These are phyloP conservation scores for Coffea humblotiana DNA, from an alignment of 305 asterid genomes.

Conservation along the genomic window DNA sequence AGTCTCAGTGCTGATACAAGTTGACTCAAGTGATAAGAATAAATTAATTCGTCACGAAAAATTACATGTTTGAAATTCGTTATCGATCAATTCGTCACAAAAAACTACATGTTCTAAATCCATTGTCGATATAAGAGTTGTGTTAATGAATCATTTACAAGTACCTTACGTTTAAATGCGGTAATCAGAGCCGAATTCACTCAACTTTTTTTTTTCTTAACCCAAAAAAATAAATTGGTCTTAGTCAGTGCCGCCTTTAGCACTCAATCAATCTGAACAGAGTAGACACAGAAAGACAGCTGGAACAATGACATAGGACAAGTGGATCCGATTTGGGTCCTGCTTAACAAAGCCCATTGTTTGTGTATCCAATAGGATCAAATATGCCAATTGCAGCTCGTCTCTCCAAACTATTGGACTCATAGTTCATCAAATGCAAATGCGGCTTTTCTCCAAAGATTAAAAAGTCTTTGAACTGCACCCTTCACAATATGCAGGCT, in stretches of 20 bases:
- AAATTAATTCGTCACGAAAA: no score
- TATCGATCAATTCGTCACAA: no score
- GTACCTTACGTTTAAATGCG: no score
- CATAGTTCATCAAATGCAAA: neutral
- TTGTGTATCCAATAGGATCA: no score
- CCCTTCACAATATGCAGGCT: neutral
- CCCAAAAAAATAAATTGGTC: neutral
- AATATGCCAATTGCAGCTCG: neutral
- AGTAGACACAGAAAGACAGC: neutral
- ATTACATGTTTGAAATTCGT: no score
- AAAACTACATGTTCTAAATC: no score
- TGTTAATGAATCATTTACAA: no score
- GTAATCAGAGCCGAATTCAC: no score
- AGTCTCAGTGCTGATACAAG: no score
- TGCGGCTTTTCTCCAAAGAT: neutral
- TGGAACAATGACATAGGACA: neutral
- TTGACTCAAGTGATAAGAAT: no score
- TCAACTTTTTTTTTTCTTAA: no score
- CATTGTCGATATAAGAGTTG: no score
- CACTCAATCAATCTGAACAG: neutral
- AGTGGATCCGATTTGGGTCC: neutral
- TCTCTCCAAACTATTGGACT: neutral
- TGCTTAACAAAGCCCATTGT: neutral
- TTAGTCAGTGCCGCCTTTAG: neutral
- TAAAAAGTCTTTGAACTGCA: neutral